These are phyloP conservation scores for Citrus glauca DNA, from an alignment of 345 rosid genomes.

Conservation along the genomic window DNA sequence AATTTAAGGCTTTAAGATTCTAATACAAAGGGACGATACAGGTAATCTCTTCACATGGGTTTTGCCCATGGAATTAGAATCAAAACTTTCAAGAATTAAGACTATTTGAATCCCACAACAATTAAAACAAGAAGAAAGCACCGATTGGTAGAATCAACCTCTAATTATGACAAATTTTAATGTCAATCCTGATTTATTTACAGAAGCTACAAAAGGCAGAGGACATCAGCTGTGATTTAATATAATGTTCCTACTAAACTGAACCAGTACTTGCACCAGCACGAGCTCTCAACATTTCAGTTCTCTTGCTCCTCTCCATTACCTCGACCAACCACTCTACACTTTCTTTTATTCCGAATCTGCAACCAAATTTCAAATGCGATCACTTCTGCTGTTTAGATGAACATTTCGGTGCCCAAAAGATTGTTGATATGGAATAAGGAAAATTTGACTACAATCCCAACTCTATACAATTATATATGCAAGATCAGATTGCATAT, in stretches of 20 bases:
- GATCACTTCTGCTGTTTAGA: not conserved
- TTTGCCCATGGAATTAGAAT: not conserved
- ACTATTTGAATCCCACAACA: not conserved
- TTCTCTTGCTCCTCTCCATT: constrained; percentile 98
- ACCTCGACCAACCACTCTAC: constrained; percentile 88
- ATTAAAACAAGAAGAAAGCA: constrained; percentile 2
- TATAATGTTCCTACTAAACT: constrained; percentile 22
- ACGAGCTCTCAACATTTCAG: constrained; percentile 76
- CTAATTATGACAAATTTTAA: constrained; percentile 17
- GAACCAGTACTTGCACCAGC: constrained; percentile 46
- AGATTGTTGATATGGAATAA: not conserved
- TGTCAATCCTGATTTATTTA: constrained; percentile 39
- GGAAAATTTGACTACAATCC: not conserved
- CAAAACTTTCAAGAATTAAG: not conserved
- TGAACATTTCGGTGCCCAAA: not conserved
- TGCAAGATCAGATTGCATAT: not conserved
- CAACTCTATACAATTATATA: not conserved
- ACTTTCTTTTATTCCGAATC: constrained; percentile 84
- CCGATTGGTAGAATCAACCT: not conserved
- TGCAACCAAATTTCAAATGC: constrained; percentile 27
- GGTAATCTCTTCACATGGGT: not conserved
- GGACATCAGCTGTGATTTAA: constrained; percentile 4
- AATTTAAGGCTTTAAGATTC: not conserved
- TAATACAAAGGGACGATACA: not conserved
- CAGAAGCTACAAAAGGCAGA: constrained; percentile 36